Percentiles rank a stretch among this genome's conserved stretches.
phyloP scores from a whole-genome alignment of 2,329 filamentous ascomycete species.

The Dryadomyces sulphureus region DNA sequence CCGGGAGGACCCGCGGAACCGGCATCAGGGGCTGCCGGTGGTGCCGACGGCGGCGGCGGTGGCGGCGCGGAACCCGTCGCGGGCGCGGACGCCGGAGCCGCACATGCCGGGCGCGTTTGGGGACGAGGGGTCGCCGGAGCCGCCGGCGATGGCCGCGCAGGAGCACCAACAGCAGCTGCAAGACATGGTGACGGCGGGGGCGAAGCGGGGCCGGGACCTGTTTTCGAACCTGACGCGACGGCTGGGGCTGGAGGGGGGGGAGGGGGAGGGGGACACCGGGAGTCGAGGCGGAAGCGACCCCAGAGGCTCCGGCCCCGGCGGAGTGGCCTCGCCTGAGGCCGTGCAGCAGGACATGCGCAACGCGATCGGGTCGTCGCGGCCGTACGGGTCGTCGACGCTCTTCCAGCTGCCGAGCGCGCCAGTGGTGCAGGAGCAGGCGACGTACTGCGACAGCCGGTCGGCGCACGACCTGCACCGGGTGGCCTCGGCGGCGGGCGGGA shows the following conservation, averaged over 20 bases:
- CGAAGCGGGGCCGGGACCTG: slow-evolving; percentile 27
- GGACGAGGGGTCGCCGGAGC: slow-evolving; percentile 35
- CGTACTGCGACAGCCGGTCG: slow-evolving; percentile 70
- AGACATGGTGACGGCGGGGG: neutral
- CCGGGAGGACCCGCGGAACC: neutral
- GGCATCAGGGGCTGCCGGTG: no score
- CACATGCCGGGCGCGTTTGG: slow-evolving; percentile 62
- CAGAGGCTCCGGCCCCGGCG: no score
- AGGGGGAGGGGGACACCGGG: no score
- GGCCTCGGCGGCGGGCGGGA: slow-evolving; percentile 54
- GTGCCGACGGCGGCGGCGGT: neutral
- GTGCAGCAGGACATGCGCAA: slow-evolving; percentile 59
- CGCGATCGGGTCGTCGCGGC: slow-evolving; percentile 63
- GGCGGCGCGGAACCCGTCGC: slow-evolving; percentile 16
- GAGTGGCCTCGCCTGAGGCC: slow-evolving; percentile 43
- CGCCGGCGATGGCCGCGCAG: slow-evolving; percentile 19
- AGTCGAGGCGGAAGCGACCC: no score
- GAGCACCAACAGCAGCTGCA: neutral
- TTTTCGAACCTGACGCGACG: slow-evolving; percentile 55
- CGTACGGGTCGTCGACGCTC: slow-evolving; percentile 59
- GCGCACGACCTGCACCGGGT: slow-evolving; percentile 59
- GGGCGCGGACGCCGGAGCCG: slow-evolving; percentile 15
- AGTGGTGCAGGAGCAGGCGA: slow-evolving; percentile 64
- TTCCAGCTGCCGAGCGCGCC: slow-evolving; percentile 59
- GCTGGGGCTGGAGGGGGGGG: slow-evolving; percentile 60